phyloP scores from a whole-genome alignment of 495 filamentous ascomycete species.

The Tuber indicum region DNA sequence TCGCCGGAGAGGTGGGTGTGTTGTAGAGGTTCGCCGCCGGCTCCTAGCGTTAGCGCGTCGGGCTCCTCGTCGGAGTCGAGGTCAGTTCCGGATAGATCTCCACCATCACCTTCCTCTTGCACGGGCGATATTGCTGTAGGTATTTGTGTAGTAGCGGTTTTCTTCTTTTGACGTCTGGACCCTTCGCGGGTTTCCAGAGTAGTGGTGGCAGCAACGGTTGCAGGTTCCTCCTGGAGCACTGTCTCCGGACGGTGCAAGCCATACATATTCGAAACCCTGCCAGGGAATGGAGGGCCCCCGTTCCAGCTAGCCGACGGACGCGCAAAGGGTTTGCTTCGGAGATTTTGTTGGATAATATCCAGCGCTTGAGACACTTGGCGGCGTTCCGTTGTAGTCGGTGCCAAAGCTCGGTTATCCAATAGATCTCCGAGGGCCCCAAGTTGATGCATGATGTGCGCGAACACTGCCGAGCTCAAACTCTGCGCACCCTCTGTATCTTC shows the following conservation, averaged over 20 bases:
- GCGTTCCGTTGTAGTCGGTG: slow-evolving; percentile 9
- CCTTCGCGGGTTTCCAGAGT: not conserved
- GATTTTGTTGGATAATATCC: slow-evolving; percentile 15
- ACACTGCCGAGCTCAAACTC: slow-evolving; percentile 22
- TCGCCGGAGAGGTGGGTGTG: slow-evolving; percentile 23
- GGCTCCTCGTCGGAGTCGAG: slow-evolving; percentile 31
- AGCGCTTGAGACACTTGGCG: slow-evolving; percentile 17
- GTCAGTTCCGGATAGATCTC: slow-evolving; percentile 1
- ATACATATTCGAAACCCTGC: not conserved
- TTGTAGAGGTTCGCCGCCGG: slow-evolving; percentile 26
- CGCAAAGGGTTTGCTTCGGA: not conserved
- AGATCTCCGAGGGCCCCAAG: slow-evolving; percentile 19
- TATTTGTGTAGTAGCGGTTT: not conserved
- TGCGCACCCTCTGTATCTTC: not conserved
- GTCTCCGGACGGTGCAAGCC: not conserved
- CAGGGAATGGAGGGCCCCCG: not conserved
- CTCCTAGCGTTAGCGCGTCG: not conserved
- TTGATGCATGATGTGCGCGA: slow-evolving; percentile 18
- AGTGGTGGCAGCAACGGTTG: not conserved
- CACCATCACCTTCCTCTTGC: not conserved
- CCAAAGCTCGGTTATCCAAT: slow-evolving; percentile 25
- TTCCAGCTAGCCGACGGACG: not conserved
- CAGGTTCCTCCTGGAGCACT: not conserved
- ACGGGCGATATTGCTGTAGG: not conserved
- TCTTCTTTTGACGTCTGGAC: not conserved